Evolutionary conservation across 495 filamentous ascomycete species (phyloP), one percentile per base, ranked within the genome.

Genomic region (Sporormia fimetaria): DNA sequence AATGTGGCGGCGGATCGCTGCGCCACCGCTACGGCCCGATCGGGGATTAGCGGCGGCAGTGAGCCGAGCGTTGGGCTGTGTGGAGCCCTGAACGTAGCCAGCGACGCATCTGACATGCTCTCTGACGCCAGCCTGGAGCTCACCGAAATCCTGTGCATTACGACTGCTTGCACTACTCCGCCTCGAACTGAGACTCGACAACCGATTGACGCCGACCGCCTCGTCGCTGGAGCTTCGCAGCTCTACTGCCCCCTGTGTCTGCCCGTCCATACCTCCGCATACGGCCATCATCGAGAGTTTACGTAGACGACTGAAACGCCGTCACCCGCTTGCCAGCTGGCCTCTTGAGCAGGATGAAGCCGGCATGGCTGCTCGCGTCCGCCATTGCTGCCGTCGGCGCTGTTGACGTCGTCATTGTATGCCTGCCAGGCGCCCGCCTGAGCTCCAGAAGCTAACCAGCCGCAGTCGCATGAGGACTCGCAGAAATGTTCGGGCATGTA

Each of bases 401-500:
- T 33, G 47, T 46, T 17, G 56, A 58, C 21, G 22, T 58, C 24
- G 42, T 41, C 15, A 17, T 58, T 10, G 56, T 58, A 51, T 16
- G 43, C 18, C 4, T 33, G 21, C 21, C 7, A 6, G 15, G 6
- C 14, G 11, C 16, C 4, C 7, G 16, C 4, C 25, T 27, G 10
- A 12, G 22, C 37, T 6, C 0, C 22, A 6, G 21, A 38, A 43
- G 40, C 15, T 12, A 2, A 26, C 12, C 29, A 87, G 80, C 75
- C 81, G 60, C 69, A 90, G 57, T 76, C 78, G 50, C 74, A 83
- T 25, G 70, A 79, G 21, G 80, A 85, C 61, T 64, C 74, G 50
- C 83, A 94, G 64, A 73, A 81, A 79, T 99, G 90, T 65, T 79
- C 83, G 57, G 90, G 90, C 63, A 96, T 99, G 90, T 99, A 96